Percentiles rank a stretch among this genome's conserved stretches.
Conservation (phyloP, 1,284 basidiomycete genomes). For the Malassezia dermatis region DNA sequence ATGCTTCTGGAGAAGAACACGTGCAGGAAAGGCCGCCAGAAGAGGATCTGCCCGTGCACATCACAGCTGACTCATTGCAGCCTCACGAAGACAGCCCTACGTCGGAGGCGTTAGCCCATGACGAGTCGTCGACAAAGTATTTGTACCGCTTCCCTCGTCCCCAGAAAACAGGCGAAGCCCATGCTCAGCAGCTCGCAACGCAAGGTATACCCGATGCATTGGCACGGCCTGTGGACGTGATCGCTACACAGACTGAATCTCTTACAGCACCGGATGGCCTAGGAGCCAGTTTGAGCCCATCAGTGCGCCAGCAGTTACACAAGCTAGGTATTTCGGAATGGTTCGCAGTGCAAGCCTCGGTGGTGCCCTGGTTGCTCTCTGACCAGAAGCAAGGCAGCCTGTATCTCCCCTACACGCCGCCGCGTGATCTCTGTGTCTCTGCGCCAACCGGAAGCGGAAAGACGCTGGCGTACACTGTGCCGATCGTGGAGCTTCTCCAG, state of each 20-base stretch:
- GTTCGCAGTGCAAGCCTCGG: slow-evolving; percentile 65
- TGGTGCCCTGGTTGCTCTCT: slow-evolving; percentile 64
- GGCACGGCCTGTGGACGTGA: slow-evolving; percentile 24
- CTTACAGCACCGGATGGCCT: slow-evolving; percentile 15
- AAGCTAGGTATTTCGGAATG: slow-evolving; percentile 37
- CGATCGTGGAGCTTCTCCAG: slow-evolving; percentile 62
- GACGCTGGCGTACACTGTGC: slow-evolving; percentile 84
- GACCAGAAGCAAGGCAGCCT: slow-evolving; percentile 47
- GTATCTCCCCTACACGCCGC: slow-evolving; percentile 62
- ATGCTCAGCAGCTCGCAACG: slow-evolving; percentile 24
- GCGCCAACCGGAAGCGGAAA: slow-evolving; percentile 96
- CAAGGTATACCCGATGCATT: slow-evolving; percentile 37
- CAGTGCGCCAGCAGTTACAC: slow-evolving; percentile 24
- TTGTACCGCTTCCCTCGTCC: slow-evolving; percentile 15
- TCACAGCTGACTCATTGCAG: slow-evolving; percentile 1
- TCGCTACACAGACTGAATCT: slow-evolving; percentile 22
- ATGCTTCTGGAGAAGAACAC: background rate
- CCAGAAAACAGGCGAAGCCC: slow-evolving; percentile 13
- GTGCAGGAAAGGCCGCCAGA: background rate
- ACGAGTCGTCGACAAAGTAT: background rate
- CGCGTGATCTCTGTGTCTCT: slow-evolving; percentile 82
- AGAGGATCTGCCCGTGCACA: background rate
- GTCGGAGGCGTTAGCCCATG: background rate
- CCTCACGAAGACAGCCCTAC: background rate
- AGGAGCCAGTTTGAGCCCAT: slow-evolving; percentile 21